phyloP scores from a whole-genome alignment of 805 yeast species.

The Priceomyces melissophilus region DNA sequence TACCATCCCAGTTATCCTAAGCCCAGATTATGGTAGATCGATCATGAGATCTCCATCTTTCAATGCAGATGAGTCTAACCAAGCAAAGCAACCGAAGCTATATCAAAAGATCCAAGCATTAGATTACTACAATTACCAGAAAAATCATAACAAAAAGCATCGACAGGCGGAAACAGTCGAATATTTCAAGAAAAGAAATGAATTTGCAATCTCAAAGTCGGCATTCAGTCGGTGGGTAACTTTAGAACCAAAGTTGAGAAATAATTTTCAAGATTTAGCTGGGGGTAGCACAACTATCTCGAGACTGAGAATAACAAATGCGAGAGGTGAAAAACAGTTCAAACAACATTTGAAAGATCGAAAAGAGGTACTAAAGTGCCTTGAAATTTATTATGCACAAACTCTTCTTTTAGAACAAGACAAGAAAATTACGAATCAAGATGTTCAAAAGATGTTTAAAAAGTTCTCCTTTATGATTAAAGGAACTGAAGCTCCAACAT shows the following conservation, averaged over 20 bases:
- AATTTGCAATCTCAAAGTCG: slow-evolving; percentile 13
- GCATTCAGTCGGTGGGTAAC: slow-evolving; percentile 17
- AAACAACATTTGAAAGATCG: slow-evolving; percentile 6
- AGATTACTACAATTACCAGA: slow-evolving; percentile 18
- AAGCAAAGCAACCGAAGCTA: slow-evolving; percentile 7
- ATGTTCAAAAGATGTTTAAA: slow-evolving; percentile 6
- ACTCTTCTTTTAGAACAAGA: slow-evolving; percentile 6
- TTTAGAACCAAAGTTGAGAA: slow-evolving; percentile 9
- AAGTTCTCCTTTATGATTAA: slow-evolving; percentile 4
- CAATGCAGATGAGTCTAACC: background rate
- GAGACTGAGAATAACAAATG: slow-evolving; percentile 4
- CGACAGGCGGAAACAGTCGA: slow-evolving; percentile 16
- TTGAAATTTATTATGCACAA: slow-evolving; percentile 8
- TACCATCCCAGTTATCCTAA: too few species aligned
- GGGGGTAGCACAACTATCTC: slow-evolving; percentile 4
- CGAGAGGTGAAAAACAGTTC: slow-evolving; percentile 6
- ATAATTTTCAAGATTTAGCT: slow-evolving; percentile 6
- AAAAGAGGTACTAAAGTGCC: slow-evolving; percentile 8
- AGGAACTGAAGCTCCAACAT: background rate
- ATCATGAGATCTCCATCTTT: background rate
- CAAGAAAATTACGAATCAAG: slow-evolving; percentile 4
- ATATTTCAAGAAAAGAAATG: slow-evolving; percentile 9
- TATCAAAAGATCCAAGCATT: slow-evolving; percentile 13
- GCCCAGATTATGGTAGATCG: background rate
- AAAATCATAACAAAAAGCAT: slow-evolving; percentile 15